Evolutionary conservation across 1,284 basidiomycete genomes (phyloP).

Genomic region (Coniferiporia weirii): DNA sequence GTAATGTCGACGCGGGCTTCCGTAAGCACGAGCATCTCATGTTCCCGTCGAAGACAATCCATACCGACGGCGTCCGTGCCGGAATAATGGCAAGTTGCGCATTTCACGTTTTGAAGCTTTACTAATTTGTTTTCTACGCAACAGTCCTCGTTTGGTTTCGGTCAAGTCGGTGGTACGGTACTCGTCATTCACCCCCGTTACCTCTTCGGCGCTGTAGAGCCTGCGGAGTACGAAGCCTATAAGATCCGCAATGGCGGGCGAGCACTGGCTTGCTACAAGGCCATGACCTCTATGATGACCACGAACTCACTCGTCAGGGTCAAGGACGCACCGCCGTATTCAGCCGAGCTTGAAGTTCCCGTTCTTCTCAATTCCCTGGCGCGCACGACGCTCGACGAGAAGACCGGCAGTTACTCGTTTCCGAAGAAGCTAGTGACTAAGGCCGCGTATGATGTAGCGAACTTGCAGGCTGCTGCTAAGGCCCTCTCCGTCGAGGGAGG

Average conservation of each 20-base stretch:
- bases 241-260: constrained; percentile 64
- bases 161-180: constrained; percentile 94
- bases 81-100: constrained; percentile 69
- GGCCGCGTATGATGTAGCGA: constrained; percentile 54
- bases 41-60: constrained; percentile 95
- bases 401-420: constrained; percentile 84
- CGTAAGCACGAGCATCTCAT: constrained; percentile 87
- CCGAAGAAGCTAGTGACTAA: constrained; percentile 54
- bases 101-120: not conserved
- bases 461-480: constrained; percentile 59
- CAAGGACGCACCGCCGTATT: constrained; percentile 93
- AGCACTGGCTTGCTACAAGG: constrained; percentile 79
- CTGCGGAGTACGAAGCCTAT: constrained; percentile 73
- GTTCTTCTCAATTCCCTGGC: constrained; percentile 94
- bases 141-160: constrained; percentile 96
- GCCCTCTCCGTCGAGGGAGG: constrained; percentile 43
- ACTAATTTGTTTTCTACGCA: constrained; percentile 18
- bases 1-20: constrained; percentile 92
- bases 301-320: constrained; percentile 90
- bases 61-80: constrained; percentile 88
- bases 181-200: constrained; percentile 89
- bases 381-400: constrained; percentile 75
- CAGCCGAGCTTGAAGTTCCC: constrained; percentile 79
- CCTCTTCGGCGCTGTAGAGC: constrained; percentile 79
- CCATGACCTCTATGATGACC: constrained; percentile 94